These are phyloP conservation scores for Suhomyces canberraensis DNA, from an alignment of 805 yeast genomes.

Conservation along the genomic window DNA sequence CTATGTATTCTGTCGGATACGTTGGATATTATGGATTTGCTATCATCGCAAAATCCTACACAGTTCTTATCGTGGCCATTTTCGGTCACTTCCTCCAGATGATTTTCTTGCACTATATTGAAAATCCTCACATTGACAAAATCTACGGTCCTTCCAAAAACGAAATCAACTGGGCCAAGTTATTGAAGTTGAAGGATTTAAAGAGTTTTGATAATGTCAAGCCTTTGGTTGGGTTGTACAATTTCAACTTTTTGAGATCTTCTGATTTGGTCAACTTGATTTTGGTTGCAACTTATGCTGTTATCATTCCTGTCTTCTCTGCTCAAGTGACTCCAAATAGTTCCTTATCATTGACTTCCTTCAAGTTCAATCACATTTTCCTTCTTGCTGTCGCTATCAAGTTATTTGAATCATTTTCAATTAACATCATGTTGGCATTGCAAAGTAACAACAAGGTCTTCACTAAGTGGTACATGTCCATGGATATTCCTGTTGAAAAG, in stretches of 20 bases:
- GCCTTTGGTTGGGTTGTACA: slow-evolving; percentile 58
- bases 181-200: slow-evolving; percentile 48
- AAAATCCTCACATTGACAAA: slow-evolving; percentile 83
- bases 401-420: slow-evolving; percentile 47
- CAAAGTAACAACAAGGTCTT: slow-evolving; percentile 63
- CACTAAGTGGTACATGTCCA: slow-evolving; percentile 61
- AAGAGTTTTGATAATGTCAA: slow-evolving; percentile 38
- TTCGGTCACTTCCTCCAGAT: slow-evolving; percentile 77
- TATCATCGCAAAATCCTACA: slow-evolving; percentile 68
- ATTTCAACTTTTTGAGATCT: slow-evolving; percentile 63
- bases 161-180: slow-evolving; percentile 33
- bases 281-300: slow-evolving; percentile 38
- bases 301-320: slow-evolving; percentile 41
- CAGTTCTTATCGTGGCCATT: slow-evolving; percentile 64
- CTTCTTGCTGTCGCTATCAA: slow-evolving; percentile 46
- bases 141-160: slow-evolving; percentile 56
- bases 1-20: slow-evolving; percentile 89
- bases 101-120: slow-evolving; percentile 68
- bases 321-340: slow-evolving; percentile 23
- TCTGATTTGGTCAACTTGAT: slow-evolving; percentile 54
- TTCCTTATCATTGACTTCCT: slow-evolving; percentile 4
- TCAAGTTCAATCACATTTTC: slow-evolving; percentile 28
- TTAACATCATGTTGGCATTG: slow-evolving; percentile 48
- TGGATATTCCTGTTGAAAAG: slow-evolving; percentile 59
- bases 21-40: slow-evolving; percentile 86